Evolutionary conservation across 768 basidiomycete species (phyloP).

Genomic region (Chiua virens): DNA sequence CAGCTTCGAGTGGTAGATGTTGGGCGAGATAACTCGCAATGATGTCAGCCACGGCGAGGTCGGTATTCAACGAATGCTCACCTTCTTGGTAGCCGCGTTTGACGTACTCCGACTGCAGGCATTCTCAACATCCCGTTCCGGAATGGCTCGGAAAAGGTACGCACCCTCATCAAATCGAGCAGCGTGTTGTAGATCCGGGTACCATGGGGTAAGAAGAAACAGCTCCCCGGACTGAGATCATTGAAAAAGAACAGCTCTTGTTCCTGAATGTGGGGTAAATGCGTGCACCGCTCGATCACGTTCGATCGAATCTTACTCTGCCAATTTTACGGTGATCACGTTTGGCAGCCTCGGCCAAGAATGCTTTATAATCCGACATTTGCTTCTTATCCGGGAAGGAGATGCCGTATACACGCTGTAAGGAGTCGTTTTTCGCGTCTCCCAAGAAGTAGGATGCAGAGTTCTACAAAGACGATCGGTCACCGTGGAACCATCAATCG

Average conservation of each 20-base stretch:
- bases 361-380: constrained; percentile 89
- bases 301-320: constrained; percentile 45
- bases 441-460: constrained; percentile 98
- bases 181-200: constrained; percentile 96
- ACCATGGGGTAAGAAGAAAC: constrained; percentile 97
- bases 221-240: constrained; percentile 91
- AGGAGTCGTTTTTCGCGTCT: constrained; percentile 86
- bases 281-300: background rate
- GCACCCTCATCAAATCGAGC: constrained; percentile 84
- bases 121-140: constrained; percentile 2
- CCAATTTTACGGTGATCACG: constrained; percentile 97
- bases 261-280: constrained; percentile 46
- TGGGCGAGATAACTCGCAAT: constrained; percentile 86
- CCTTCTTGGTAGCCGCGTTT: constrained; percentile 97
- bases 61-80: constrained; percentile 20
- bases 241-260: constrained; percentile 99
- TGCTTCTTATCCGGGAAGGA: constrained; percentile 99
- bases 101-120: constrained; percentile 77
- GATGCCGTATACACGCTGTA: constrained; percentile 97
- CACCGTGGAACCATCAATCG: background rate
- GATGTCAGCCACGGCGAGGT: constrained; percentile 9
- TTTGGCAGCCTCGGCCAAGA: constrained; percentile 96
- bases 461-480: constrained; percentile 51
- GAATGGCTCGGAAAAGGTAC: constrained; percentile 28
- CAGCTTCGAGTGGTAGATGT: constrained; percentile 94